Conservation (phyloP, 176 grass and related monocot genomes). For the Dendrocalamus sinicus region DNA sequence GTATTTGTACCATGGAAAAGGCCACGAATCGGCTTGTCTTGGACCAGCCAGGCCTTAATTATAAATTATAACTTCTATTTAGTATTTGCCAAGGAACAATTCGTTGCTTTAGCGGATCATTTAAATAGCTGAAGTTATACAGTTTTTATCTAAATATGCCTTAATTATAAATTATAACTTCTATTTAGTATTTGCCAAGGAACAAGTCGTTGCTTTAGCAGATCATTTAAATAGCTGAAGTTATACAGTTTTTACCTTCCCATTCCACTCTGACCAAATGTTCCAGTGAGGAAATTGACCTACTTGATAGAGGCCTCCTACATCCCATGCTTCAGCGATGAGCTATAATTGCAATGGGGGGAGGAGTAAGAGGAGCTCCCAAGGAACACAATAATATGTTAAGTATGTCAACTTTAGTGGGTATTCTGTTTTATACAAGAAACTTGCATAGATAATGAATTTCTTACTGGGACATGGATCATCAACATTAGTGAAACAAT, state of each 20-base stretch:
- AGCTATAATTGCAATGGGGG: constrained; percentile 60
- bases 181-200: constrained; percentile 12
- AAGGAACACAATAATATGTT: constrained; percentile 6
- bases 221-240: constrained; percentile 17
- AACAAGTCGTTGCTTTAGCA: neutral
- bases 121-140: constrained; percentile 11
- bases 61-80: constrained; percentile 10
- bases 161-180: neutral
- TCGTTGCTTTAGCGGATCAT: neutral
- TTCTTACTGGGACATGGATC: neutral
- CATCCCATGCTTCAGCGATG: constrained; percentile 99
- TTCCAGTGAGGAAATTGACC: constrained; percentile 92
- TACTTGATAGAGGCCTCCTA: constrained; percentile 98
- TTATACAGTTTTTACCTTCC: constrained; percentile 63
- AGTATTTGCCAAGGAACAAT: neutral
- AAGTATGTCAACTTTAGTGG: neutral
- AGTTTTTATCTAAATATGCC: constrained; percentile 1
- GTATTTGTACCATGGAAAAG: constrained; percentile 66
- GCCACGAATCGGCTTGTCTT: constrained; percentile 82
- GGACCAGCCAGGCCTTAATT: constrained; percentile 59
- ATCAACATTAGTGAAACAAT: constrained; percentile 24
- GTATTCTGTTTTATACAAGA: neutral
- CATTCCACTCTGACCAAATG: constrained; percentile 99
- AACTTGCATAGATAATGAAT: constrained; percentile 13
- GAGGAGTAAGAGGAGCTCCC: constrained; percentile 31